A percentile compares a stretch with the other conserved stretches of the same genome.
Evolutionary conservation across 1,284 basidiomycete species (phyloP).

Genomic region (Ustilago shanxiensis): DNA sequence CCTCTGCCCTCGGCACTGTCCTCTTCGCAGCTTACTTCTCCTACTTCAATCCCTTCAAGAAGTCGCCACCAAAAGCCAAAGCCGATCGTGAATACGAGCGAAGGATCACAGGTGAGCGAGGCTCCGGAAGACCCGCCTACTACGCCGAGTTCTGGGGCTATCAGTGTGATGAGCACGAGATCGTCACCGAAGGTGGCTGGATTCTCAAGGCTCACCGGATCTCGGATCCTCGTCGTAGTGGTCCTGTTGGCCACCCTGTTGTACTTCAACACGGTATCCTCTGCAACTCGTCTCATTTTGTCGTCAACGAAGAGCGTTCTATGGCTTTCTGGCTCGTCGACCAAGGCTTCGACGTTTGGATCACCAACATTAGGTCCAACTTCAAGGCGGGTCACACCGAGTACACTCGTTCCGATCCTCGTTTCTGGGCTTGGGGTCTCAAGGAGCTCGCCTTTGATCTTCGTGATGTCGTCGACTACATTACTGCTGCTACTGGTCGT

Average conservation of each 20-base stretch:
- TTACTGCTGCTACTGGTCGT: conserved; percentile 60
- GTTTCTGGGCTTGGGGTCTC: conserved; percentile 70
- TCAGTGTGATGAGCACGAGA: conserved; percentile 69
- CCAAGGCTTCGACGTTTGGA: conserved; percentile 69
- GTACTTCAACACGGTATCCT: conserved; percentile 69
- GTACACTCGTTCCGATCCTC: conserved; percentile 63
- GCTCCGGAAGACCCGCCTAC: conserved; percentile 63
- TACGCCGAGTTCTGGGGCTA: conserved; percentile 71
- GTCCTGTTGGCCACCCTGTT: conserved; percentile 65
- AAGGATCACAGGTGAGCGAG: conserved; percentile 68
- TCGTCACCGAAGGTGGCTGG: conserved; percentile 67
- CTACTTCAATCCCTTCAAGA: conserved; percentile 67
- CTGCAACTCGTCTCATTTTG: conserved; percentile 67
- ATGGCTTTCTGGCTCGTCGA: conserved; percentile 70
- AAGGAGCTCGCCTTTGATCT: conserved; percentile 69
- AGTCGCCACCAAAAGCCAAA: conserved; percentile 55
- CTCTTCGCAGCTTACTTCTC: conserved; percentile 53
- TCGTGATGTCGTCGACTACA: conserved; percentile 66
- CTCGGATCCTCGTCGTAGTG: conserved; percentile 66
- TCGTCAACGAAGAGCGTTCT: conserved; percentile 66
- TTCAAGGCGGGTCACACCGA: conserved; percentile 66
- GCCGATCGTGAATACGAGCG: conserved; percentile 68
- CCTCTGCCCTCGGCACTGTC: conserved; percentile 48
- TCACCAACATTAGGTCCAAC: conserved; percentile 69
- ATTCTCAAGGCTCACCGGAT: conserved; percentile 69